Percentiles rank a stretch among this genome's conserved stretches.
Evolutionary conservation across 139 green algal genomes (phyloP).

Genomic region (Picochlorum sp.): DNA sequence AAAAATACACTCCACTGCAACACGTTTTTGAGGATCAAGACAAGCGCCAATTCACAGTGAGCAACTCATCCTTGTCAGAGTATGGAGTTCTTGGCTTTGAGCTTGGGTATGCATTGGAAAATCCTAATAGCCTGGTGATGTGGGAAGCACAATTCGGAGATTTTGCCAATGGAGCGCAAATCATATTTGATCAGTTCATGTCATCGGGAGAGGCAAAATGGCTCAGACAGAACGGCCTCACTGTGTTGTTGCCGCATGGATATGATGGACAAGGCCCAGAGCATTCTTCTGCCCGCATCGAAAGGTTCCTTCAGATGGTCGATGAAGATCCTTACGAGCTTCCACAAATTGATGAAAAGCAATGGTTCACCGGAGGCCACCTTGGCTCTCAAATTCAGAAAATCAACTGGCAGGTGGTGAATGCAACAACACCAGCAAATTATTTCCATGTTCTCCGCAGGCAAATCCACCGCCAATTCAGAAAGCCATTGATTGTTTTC

Average conservation of each 20-base stretch:
- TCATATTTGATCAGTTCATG: slow-evolving; percentile 96
- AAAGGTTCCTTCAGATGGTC: slow-evolving; percentile 89
- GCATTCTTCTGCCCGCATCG: slow-evolving; percentile 79
- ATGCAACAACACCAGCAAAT: slow-evolving; percentile 95
- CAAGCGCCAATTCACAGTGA: slow-evolving; percentile 60
- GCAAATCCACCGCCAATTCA: slow-evolving; percentile 83
- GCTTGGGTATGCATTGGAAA: slow-evolving; percentile 95
- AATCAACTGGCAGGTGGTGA: slow-evolving; percentile 88
- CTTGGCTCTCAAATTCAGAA: slow-evolving; percentile 79
- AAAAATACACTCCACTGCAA: slow-evolving; percentile 70
- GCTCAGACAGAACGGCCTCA: slow-evolving; percentile 75
- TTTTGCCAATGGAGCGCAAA: slow-evolving; percentile 94
- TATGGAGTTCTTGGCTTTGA: slow-evolving; percentile 97
- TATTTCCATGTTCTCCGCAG: slow-evolving; percentile 96
- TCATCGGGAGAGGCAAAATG: slow-evolving; percentile 91
- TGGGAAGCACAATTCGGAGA: slow-evolving; percentile 98
- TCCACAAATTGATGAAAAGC: slow-evolving; percentile 60
- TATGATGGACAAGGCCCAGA: slow-evolving; percentile 97
- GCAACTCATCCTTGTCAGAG: slow-evolving; percentile 79
- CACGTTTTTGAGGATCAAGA: slow-evolving; percentile 74
- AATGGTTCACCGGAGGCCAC: slow-evolving; percentile 79
- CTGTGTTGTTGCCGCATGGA: slow-evolving; percentile 89
- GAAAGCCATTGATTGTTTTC: slow-evolving; percentile 95
- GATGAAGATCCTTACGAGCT: slow-evolving; percentile 88
- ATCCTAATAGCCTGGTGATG: slow-evolving; percentile 90